phyloP scores from a whole-genome alignment of 345 rosid species.

The Pistacia integerrima region DNA sequence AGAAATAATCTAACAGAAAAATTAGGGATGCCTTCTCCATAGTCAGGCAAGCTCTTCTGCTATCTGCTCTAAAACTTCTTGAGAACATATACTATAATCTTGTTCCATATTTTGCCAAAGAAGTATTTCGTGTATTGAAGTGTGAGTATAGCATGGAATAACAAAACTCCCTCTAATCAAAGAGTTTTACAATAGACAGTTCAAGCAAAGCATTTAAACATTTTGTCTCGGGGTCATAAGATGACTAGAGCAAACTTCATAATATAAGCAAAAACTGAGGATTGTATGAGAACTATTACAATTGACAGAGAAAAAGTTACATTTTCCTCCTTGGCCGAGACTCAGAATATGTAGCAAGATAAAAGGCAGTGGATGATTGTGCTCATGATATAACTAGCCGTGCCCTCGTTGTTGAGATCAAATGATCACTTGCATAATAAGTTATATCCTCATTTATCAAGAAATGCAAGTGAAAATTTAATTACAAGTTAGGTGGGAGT shows the following conservation, averaged over 20 bases:
- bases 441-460: neutral
- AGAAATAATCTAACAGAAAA: neutral
- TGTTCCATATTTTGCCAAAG: neutral
- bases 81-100: neutral
- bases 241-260: neutral
- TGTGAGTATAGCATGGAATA: slow-evolving; percentile 1
- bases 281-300: neutral
- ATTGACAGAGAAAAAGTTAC: neutral
- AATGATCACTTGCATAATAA: neutral
- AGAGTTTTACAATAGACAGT: neutral
- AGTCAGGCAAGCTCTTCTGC: neutral
- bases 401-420: neutral
- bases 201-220: neutral
- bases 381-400: neutral
- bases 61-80: neutral
- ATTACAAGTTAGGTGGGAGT: neutral
- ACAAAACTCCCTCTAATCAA: neutral
- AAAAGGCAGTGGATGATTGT: neutral
- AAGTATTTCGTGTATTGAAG: neutral
- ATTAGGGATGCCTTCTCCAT: neutral
- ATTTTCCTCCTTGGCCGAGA: neutral
- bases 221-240: slow-evolving; percentile 4
- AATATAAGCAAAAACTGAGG: neutral
- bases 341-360: slow-evolving; percentile 1
- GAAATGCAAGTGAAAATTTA: neutral